Evolutionary conservation across 192 early-diverging fungal species (phyloP).

Genomic region (Umbelopsis sp.): DNA sequence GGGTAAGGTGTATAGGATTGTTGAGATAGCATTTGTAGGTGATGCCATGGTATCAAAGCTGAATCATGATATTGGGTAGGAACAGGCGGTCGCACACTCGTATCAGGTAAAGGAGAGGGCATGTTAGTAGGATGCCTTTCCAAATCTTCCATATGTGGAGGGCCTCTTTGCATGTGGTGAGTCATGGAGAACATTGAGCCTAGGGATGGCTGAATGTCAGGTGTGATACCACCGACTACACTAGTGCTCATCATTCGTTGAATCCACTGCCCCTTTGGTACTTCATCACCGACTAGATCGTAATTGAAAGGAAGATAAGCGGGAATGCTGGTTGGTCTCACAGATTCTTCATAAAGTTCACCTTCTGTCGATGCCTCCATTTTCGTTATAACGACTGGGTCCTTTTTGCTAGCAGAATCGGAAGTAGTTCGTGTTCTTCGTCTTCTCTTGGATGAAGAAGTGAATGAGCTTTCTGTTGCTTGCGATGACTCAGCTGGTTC

Average conservation of each 20-base stretch:
- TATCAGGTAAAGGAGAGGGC: background rate
- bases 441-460: background rate
- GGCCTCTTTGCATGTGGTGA: background rate
- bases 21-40: constrained; percentile 10
- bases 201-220: constrained; percentile 18
- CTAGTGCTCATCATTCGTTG: constrained; percentile 30
- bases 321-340: background rate
- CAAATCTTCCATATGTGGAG: background rate
- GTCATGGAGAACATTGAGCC: background rate
- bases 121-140: background rate
- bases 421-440: background rate
- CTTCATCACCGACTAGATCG: background rate
- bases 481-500: background rate
- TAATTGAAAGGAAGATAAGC: background rate
- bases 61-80: background rate
- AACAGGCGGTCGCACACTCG: background rate
- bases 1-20: background rate
- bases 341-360: background rate
- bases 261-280: constrained; percentile 19
- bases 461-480: background rate
- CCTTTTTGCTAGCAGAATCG: background rate
- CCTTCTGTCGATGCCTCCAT: background rate
- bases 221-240: constrained; percentile 25
- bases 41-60: background rate
- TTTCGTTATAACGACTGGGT: background rate